Base-by-base conservation (phyloP, 2,329 filamentous ascomycete genomes). In the Ramularia endophylla region DNA sequence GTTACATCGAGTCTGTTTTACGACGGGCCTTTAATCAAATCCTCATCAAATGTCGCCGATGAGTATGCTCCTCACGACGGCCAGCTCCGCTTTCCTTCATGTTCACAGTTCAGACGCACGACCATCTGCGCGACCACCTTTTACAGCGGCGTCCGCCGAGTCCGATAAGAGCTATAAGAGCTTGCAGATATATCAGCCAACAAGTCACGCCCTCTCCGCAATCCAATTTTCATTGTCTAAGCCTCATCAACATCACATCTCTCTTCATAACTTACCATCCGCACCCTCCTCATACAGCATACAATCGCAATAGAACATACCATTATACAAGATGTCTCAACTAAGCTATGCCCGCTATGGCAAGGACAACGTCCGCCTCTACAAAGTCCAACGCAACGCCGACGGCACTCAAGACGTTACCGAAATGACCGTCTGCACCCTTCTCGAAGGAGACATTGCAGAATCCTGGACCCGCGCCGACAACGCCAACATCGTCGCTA, bases 331-430 rank as follows among this genome's bases (percentile, higher is more conserved):
- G 44, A 72, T 72, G 68, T 62, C 69, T 52, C 59, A 69, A 44
- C 68, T 74, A 51, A 66, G 61, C 54, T 68, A 69, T 58, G 85
- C 85, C 57, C 80, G 82, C 62, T 90, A 89, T 65, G 85, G 85
- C 71, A 90, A 98, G 80, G 92, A 97, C 78, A 97, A 98, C 72
- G 84, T 98, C 75, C 89, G 92, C 60, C 80, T 98, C 58, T 94
- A 85, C 80, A 98, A 98, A 69, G 88, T 95, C 59, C 76, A 94
- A 60, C 81, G 80, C 57, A 81, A 97, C 65, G 72, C 80, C 61
- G 83, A 85, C 13, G 84, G 85, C 42, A 73, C 80, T 16, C 90
- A 98, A 67, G 85, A 82, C 6, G 86, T 97, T 54, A 85, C 84
- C 30, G 92, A 98, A 69, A 94, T 95, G 83, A 95, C 88, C 29